Base-by-base conservation (phyloP, 1,139 yeast species). In the Yamadazyma sp. region DNA sequence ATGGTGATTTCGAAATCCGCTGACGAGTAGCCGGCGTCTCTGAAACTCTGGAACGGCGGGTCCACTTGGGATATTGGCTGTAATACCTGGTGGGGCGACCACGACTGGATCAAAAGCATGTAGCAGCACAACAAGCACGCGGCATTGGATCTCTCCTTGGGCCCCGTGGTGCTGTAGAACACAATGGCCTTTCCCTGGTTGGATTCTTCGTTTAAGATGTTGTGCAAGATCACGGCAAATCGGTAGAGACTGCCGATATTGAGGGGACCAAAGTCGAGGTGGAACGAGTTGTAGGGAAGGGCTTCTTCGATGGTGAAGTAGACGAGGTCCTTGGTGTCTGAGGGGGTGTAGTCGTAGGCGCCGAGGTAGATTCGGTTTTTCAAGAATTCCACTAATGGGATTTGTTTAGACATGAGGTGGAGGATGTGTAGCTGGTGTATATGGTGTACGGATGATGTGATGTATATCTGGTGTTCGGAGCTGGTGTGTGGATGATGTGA, bases 51-150 rank as follows among this genome's bases (percentile, higher is more conserved):
- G 51, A 90, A 83, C 2, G 98, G 97, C 1, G 96, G 97, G 35
- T 86, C 92, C 3, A 85, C 80, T 59, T 92, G 97, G 3, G 95
- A 81, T 39, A 92, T 78, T 1, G 98, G 98, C 46, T 95, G 97
- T 47, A 92, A 68, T 0, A 92, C 98, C 60, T 92, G 92, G 61
- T 92, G 98, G 0, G 98, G 98, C 1, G 97, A 89, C 98, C 98
- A 92, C 14, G 90, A 84, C 59, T 92, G 98, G 13, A 92, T 90
- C 44, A 92, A 67, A 0, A 92, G 82, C 97, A 92, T 89, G 61
- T 92, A 92, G 54, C 97, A 88, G 49, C 96, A 87, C 40, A 92
- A 70, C 46, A 92, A 70, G 61, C 97, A 89, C 3, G 97, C 97
- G 12, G 97, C 95, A 56, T 94, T 92, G 9, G 97, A 82, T 51